Conservation (phyloP, 73 alveolate genomes). For the Uronychia binucleata region DNA sequence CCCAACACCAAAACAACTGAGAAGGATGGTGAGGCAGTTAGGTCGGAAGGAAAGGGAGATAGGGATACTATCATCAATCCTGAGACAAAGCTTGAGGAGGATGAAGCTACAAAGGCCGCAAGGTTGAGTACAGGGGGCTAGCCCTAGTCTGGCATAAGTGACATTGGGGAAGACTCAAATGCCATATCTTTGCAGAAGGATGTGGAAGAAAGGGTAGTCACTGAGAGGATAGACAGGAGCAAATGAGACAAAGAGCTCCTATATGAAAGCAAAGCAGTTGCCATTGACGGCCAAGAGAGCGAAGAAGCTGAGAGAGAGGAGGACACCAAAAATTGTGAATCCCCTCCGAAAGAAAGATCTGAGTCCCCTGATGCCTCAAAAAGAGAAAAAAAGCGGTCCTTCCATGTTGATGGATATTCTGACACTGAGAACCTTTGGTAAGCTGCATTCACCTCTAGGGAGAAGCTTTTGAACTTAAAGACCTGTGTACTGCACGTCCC, state of each 20-base stretch:
- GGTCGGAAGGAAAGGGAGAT: not conserved
- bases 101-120: not conserved
- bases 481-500: not conserved
- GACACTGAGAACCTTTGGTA: not conserved
- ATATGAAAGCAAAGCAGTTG: no score
- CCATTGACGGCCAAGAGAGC: no score
- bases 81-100: not conserved
- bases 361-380: no score
- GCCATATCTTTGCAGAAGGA: not conserved
- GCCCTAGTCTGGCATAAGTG: no score
- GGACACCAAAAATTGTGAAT: no score
- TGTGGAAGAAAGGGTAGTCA: not conserved
- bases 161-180: not conserved
- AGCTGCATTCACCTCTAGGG: not conserved
- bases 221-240: not conserved
- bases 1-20: not conserved
- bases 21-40: not conserved
- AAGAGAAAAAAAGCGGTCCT: not conserved
- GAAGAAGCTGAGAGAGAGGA: no score
- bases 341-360: no score
- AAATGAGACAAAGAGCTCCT: no score
- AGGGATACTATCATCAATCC: not conserved
- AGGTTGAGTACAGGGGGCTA: not conserved
- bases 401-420: not conserved
- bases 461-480: not conserved